Evolutionary conservation across 176 grass and related monocot genomes (phyloP).

Genomic region (Thalia dealbata): DNA sequence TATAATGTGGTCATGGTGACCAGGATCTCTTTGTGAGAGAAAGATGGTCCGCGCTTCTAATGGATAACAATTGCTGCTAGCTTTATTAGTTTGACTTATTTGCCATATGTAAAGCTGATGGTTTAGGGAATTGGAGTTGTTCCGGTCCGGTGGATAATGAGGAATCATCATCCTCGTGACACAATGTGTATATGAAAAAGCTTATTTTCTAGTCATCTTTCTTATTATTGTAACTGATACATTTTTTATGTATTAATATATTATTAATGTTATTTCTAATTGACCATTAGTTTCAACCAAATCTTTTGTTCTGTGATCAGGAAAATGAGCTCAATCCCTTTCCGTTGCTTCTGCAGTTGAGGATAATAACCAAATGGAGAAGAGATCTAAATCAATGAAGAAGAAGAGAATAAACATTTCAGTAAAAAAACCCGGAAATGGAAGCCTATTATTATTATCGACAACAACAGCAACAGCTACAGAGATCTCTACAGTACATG

Average conservation of each 20-base stretch:
- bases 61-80: background rate
- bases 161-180: background rate
- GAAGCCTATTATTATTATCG: too few relatives aligned
- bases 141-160: background rate
- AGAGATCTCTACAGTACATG: too few relatives aligned
- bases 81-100: background rate
- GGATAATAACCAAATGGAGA: too few relatives aligned
- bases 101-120: background rate
- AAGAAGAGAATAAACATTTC: too few relatives aligned
- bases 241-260: too few relatives aligned
- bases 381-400: too few relatives aligned
- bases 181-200: background rate
- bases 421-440: too few relatives aligned
- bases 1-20: conserved; percentile 18
- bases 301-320: too few relatives aligned
- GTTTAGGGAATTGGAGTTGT: background rate
- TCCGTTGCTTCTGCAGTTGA: too few relatives aligned
- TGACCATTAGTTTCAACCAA: background rate
- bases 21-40: background rate
- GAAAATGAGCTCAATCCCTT: too few relatives aligned
- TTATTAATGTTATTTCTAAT: too few relatives aligned
- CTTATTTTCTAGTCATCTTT: background rate
- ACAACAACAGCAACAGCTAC: too few relatives aligned
- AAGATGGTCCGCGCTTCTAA: background rate
- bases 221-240: background rate